phyloP scores from a whole-genome alignment of 371 early-diverging fungal species.

The Lichtheimia ramosa region DNA sequence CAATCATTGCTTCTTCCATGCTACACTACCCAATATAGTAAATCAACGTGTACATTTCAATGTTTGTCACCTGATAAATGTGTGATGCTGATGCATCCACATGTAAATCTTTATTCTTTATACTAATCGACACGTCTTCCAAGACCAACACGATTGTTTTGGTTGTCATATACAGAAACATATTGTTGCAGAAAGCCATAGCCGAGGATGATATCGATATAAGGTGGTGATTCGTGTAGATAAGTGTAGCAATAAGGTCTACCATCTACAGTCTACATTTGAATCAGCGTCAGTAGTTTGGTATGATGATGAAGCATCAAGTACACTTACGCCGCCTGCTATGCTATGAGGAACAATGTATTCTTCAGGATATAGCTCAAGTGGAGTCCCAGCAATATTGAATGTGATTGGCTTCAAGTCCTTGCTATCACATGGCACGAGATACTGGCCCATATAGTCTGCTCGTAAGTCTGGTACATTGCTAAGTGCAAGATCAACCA shows the following conservation, averaged over 20 bases:
- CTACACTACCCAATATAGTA: too few relatives aligned
- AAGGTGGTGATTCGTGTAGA: constrained; percentile 34
- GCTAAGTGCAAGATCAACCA: constrained; percentile 19
- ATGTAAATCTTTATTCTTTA: background rate
- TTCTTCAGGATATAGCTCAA: constrained; percentile 24
- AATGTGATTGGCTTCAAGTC: constrained; percentile 26
- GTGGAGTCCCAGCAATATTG: constrained; percentile 19
- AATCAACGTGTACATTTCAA: too few relatives aligned
- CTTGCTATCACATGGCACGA: constrained; percentile 31
- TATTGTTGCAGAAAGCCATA: constrained; percentile 48
- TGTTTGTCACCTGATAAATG: too few relatives aligned
- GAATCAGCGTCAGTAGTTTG: too few relatives aligned
- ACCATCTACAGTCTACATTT: too few relatives aligned
- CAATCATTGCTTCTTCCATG: too few relatives aligned
- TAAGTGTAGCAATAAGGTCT: constrained; percentile 35
- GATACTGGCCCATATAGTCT: constrained; percentile 27
- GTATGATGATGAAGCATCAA: background rate
- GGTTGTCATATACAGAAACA: constrained; percentile 43
- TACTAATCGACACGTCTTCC: constrained; percentile 8
- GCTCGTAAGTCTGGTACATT: constrained; percentile 13
- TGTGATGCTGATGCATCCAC: background rate
- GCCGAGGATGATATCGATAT: constrained; percentile 40
- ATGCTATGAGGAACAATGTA: constrained; percentile 26
- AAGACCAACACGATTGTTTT: constrained; percentile 38
- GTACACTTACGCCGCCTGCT: constrained; percentile 25